Evolutionary conservation across 306 rosid genomes (phyloP).

Genomic region (Mimosa pudica): DNA sequence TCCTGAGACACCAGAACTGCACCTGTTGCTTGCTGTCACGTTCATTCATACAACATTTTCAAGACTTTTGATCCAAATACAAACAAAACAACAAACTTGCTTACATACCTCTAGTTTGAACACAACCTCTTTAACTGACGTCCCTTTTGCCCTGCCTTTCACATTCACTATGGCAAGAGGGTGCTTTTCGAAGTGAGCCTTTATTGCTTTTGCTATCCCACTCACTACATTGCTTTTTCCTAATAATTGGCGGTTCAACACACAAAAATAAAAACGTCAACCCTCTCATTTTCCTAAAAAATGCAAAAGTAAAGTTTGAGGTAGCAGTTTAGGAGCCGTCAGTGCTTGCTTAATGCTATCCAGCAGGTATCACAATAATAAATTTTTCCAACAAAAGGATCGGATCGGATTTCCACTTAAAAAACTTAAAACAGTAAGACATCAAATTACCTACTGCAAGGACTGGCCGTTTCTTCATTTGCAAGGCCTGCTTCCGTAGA

Average conservation of each 20-base stretch:
- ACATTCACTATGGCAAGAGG: conserved; percentile 86
- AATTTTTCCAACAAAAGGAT: neutral
- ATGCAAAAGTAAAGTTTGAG: neutral
- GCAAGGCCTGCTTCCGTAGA: conserved; percentile 77
- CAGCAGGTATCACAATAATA: too few species aligned
- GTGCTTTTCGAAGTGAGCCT: conserved; percentile 61
- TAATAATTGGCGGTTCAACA: conserved; percentile 31
- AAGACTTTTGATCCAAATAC: conserved; percentile 8
- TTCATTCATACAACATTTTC: conserved; percentile 16
- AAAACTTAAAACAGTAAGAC: conserved; percentile 30
- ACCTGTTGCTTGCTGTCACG: conserved; percentile 80
- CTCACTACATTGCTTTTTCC: conserved; percentile 78
- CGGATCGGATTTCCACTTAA: neutral
- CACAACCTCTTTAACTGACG: conserved; percentile 83
- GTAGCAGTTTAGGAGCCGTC: neutral
- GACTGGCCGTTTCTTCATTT: conserved; percentile 73
- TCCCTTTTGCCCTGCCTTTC: conserved; percentile 90
- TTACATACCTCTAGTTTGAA: conserved; percentile 70
- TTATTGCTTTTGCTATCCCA: conserved; percentile 80
- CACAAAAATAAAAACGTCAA: conserved; percentile 7
- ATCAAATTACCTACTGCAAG: conserved; percentile 70
- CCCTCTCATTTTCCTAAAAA: conserved; percentile 10
- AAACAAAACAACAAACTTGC: conserved; percentile 20
- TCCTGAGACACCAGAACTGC: conserved; percentile 84
- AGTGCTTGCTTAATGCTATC: too few species aligned